Base-by-base conservation (phyloP, 1,139 yeast species). In the Diutina ranongensis region DNA sequence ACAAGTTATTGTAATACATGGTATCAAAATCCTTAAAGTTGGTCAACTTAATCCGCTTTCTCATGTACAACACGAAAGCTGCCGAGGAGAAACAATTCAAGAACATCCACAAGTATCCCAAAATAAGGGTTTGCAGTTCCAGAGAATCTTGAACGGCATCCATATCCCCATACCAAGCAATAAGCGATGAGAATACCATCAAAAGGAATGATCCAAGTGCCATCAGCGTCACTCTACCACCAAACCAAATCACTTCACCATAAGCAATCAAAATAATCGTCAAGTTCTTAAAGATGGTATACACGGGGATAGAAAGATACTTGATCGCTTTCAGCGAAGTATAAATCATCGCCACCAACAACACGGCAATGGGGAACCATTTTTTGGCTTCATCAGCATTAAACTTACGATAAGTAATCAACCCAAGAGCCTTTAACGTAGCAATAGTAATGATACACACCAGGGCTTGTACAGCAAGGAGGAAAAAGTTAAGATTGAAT, bases 1-100 rank as follows among this genome's bases (percentile, higher is more conserved):
- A 73, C 58, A 89, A 72, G 67, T 94, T 92, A 76, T 94, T 92
- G 80, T 89, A 92, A 71, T 80, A 92, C 96, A 89, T 92, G 63
- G 98, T 92, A 70, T 92, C 98, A 58, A 89, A 85, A 69, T 94
- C 98, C 71, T 86, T 86, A 73, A 94, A 92, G 74, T 88, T 88
- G 58, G 96, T 86, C 65, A 86, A 76, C 81, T 89, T 89, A 59
- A 94, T 92, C 74, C 97, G 83, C 77, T 88, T 92, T 75, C 97
- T 84, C 95, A 92, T 83, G 70, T 83, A 76, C 57, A 92, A 74
- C 46, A 92, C 97, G 61, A 89, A 92, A 4, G 95, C 76, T 45
- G 98, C 97, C 47, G 95, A 83, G 22, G 96, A 79, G 61, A 92
- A 72, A 72, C 98, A 92, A 77, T 92, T 94, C 60, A 81, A 62